Conservation (phyloP, 208 protist species). For the Acanthamoeba triangularis region DNA sequence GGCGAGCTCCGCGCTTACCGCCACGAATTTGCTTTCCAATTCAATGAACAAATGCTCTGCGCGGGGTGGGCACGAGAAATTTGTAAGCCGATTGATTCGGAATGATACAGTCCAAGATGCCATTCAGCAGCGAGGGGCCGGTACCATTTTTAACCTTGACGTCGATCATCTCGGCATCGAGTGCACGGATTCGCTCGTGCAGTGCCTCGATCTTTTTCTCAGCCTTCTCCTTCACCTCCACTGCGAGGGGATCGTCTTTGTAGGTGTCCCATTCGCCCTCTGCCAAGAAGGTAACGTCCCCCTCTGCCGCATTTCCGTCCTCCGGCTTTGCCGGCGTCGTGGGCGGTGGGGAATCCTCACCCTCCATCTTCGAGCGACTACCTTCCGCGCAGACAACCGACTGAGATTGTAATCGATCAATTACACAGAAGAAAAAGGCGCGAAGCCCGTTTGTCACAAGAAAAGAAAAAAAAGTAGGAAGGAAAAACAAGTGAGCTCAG, state of each 20-base stretch:
- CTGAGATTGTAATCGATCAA: no score
- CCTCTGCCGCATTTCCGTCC: no score
- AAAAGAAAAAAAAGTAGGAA: no score
- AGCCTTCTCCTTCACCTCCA: constrained; percentile 4
- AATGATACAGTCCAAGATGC: no score
- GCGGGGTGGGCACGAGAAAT: no score
- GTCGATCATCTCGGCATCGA: not conserved
- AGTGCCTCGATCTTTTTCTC: not conserved
- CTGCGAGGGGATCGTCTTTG: constrained; percentile 5
- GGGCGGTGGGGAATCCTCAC: no score
- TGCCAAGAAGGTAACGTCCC: not conserved
- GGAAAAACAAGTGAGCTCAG: no score
- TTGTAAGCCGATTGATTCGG: not conserved
- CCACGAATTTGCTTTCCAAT: not conserved
- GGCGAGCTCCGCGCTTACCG: not conserved
- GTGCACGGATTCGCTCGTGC: not conserved
- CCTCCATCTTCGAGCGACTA: no score
- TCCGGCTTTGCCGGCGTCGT: no score
- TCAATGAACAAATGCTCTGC: constrained; percentile 15
- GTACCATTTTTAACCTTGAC: constrained; percentile 11
- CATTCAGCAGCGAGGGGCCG: not conserved
- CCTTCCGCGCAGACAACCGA: no score
- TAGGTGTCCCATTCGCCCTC: constrained; percentile 26
- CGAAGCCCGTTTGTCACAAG: no score
- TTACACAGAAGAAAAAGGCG: no score